phyloP scores from a whole-genome alignment of 257 asterid species.

The Solanum paucissectum region DNA sequence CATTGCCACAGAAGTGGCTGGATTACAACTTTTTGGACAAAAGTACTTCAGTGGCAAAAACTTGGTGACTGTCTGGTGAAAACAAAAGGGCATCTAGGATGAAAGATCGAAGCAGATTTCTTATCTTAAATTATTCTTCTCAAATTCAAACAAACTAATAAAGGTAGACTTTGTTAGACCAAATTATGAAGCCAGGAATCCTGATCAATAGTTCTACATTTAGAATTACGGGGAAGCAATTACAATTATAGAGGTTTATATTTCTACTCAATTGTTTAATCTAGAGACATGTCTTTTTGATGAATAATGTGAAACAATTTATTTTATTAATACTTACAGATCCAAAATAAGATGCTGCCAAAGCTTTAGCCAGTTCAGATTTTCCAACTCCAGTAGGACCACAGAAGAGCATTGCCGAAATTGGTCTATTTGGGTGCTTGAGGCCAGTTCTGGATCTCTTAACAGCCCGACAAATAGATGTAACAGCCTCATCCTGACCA shows the following conservation, averaged over 20 bases:
- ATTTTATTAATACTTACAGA: slow-evolving; percentile 49
- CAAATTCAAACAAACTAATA: not conserved
- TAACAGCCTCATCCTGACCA: slow-evolving; percentile 97
- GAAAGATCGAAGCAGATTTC: not conserved
- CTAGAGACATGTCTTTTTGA: not conserved
- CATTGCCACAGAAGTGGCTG: not conserved
- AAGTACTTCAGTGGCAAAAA: not conserved
- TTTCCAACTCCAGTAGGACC: slow-evolving; percentile 99
- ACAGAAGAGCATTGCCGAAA: slow-evolving; percentile 96
- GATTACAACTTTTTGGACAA: not conserved
- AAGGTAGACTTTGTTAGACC: not conserved
- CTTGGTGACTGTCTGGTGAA: not conserved
- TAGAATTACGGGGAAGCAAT: not conserved
- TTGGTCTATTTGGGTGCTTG: slow-evolving; percentile 91
- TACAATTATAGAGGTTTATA: not conserved
- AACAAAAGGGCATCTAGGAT: not conserved
- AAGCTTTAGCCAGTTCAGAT: slow-evolving; percentile 91
- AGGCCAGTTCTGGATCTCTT: slow-evolving; percentile 94
- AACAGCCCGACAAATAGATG: slow-evolving; percentile 87
- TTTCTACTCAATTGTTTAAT: not conserved
- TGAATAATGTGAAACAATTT: not conserved
- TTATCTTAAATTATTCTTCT: not conserved
- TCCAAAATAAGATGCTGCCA: slow-evolving; percentile 88
- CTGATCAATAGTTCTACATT: not conserved
- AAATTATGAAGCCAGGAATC: not conserved